Conservation (phyloP, 805 yeast genomes). For the Saturnispora hagleri region DNA sequence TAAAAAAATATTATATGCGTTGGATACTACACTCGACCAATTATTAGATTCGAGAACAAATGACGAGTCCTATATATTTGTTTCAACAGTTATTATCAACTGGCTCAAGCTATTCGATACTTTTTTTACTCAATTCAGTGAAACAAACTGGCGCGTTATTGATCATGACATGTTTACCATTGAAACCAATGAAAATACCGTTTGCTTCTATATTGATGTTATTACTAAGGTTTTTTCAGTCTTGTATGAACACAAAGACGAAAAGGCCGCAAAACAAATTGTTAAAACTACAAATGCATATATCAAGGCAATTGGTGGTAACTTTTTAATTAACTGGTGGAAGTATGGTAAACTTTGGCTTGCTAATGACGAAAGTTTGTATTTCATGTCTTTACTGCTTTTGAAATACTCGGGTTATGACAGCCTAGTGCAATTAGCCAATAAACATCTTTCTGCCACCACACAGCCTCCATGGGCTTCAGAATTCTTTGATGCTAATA, state of each 20-base stretch:
- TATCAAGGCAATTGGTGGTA: neutral
- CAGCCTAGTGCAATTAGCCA: neutral
- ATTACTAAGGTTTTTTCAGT: constrained; percentile 12
- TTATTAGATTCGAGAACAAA: constrained; percentile 19
- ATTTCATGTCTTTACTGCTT: neutral
- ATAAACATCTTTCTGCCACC: neutral
- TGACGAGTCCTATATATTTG: neutral
- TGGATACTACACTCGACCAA: neutral
- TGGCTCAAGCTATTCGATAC: constrained; percentile 32
- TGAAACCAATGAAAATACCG: constrained; percentile 31
- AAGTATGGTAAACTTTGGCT: constrained; percentile 4
- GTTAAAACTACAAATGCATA: constrained; percentile 6
- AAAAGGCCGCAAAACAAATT: constrained; percentile 21
- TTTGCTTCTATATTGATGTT: constrained; percentile 31
- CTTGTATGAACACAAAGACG: neutral
- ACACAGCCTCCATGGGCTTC: neutral
- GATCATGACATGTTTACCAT: constrained; percentile 36
- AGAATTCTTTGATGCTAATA: neutral
- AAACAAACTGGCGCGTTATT: constrained; percentile 24
- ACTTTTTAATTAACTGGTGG: constrained; percentile 5
- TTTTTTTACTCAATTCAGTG: constrained; percentile 20
- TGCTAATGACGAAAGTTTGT: neutral
- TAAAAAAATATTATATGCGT: neutral
- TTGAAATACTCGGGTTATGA: neutral
- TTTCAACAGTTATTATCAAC: constrained; percentile 21